Percentiles rank a stretch among this genome's conserved stretches.
These are phyloP conservation scores for Hypholoma sublateritium DNA, from an alignment of 768 basidiomycete genomes.

Conservation along the genomic window DNA sequence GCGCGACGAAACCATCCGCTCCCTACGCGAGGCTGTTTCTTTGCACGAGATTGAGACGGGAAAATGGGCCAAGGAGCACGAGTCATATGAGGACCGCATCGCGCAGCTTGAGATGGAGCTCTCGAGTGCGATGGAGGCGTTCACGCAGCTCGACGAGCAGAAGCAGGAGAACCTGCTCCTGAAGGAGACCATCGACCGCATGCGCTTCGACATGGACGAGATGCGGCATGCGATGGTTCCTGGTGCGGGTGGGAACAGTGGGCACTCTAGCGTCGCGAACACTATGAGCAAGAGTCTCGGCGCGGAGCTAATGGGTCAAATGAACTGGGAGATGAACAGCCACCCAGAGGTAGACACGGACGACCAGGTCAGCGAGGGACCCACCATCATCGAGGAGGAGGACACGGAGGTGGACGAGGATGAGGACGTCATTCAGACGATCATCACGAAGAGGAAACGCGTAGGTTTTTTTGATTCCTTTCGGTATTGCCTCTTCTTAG, in stretches of 20 bases:
- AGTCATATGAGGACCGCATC: conserved; percentile 72
- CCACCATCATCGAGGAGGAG: conserved; percentile 39
- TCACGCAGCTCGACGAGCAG: conserved; percentile 81
- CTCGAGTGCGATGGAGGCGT: conserved; percentile 63
- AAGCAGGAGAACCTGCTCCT: conserved; percentile 92
- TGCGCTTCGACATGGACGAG: conserved; percentile 94
- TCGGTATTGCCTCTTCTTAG: conserved; percentile 3
- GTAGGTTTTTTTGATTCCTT: conserved; percentile 32
- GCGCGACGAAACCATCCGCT: conserved; percentile 72
- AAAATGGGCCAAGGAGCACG: conserved; percentile 69
- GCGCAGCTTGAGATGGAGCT: conserved; percentile 73
- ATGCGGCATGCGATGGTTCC: conserved; percentile 55
- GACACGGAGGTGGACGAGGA: conserved; percentile 58
- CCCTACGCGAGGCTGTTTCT: conserved; percentile 56
- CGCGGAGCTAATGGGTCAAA: conserved; percentile 66
- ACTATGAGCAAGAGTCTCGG: conserved; percentile 75
- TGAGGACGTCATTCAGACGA: conserved; percentile 78
- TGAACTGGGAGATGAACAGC: conserved; percentile 44
- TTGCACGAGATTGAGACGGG: conserved; percentile 64
- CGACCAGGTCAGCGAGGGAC: conserved; percentile 21
- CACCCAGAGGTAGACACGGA: conserved; percentile 31
- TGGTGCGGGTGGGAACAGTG: conserved; percentile 37
- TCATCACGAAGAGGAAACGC: conserved; percentile 83
- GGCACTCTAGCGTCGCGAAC: conserved; percentile 47
- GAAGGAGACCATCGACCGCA: conserved; percentile 94